Percentiles rank a stretch among this genome's conserved stretches.
Conservation (phyloP, 2,329 filamentous ascomycete genomes). For the Dothideomycetes sp. region DNA sequence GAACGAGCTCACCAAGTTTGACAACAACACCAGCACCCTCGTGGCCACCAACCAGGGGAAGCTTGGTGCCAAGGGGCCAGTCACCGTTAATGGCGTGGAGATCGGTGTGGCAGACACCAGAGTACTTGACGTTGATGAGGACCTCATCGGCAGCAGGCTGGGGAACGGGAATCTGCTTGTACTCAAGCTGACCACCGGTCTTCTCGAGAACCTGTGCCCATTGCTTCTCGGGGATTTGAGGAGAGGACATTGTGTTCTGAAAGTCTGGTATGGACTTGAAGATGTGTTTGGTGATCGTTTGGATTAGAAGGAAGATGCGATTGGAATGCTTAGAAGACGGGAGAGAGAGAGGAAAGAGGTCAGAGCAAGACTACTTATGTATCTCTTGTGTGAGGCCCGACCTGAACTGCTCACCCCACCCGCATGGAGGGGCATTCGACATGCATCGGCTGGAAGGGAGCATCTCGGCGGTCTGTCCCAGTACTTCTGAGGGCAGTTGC, state of each 20-base stretch:
- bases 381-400: conserved; percentile 1
- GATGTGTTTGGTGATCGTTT: neutral
- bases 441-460: conserved; percentile 11
- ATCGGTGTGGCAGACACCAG: conserved; percentile 86
- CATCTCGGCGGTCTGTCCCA: neutral
- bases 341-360: neutral
- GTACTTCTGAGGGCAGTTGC: neutral
- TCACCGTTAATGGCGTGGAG: conserved; percentile 75
- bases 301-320: conserved; percentile 1
- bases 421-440: conserved; percentile 6
- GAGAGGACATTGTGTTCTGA: conserved; percentile 8
- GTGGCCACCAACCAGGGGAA: conserved; percentile 75
- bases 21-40: conserved; percentile 77
- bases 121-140: conserved; percentile 83
- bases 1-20: conserved; percentile 64
- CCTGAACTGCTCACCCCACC: conserved; percentile 7
- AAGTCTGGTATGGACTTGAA: neutral
- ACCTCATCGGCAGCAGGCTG: conserved; percentile 82
- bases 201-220: conserved; percentile 88
- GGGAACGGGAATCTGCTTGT: conserved; percentile 74
- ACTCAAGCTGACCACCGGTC: conserved; percentile 58
- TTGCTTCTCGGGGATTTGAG: conserved; percentile 64
- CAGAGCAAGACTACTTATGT: conserved; percentile 8
- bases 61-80: conserved; percentile 76
- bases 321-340: neutral